A percentile compares a stretch with the other conserved stretches of the same genome.
These are phyloP conservation scores for Thielaviopsis populi DNA, from an alignment of 2,329 filamentous ascomycete genomes.

Conservation along the genomic window DNA sequence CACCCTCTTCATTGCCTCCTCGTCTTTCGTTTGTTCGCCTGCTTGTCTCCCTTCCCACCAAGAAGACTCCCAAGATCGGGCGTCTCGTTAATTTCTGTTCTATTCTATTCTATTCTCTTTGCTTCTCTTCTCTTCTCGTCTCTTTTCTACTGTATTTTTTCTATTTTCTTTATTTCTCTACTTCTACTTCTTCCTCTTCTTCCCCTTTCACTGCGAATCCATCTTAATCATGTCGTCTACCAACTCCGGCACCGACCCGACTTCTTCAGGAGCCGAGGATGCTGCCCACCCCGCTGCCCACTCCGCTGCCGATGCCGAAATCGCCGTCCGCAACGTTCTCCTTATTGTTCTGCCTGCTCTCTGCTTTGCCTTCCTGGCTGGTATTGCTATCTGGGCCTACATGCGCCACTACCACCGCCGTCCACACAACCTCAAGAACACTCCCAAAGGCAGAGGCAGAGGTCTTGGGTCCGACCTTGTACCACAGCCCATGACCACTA, in stretches of 20 bases:
- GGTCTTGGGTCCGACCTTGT: neutral
- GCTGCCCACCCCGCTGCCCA: neutral
- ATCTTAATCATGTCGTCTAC: constrained; percentile 1
- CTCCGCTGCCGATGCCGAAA: constrained; percentile 1
- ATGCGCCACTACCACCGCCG: constrained; percentile 1
- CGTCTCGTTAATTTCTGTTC: neutral
- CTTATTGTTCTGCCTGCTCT: neutral
- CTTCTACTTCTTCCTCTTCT: neutral
- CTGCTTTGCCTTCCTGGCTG: neutral
- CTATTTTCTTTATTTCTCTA: neutral
- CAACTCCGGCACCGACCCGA: neutral
- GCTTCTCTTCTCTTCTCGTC: neutral
- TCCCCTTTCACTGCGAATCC: too few relatives aligned
- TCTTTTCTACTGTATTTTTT: neutral
- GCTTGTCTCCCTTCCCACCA: too few relatives aligned
- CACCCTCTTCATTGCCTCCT: neutral
- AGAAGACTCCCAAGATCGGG: neutral
- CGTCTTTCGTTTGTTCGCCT: neutral
- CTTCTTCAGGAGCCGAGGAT: neutral
- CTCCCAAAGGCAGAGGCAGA: neutral
- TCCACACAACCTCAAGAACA: neutral
- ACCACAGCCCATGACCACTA: neutral
- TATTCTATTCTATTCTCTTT: neutral
- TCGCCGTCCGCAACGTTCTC: constrained; percentile 1
- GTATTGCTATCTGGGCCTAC: neutral